Base-by-base conservation (phyloP, 2,329 filamentous ascomycete genomes). In the Alternaria consortialis region DNA sequence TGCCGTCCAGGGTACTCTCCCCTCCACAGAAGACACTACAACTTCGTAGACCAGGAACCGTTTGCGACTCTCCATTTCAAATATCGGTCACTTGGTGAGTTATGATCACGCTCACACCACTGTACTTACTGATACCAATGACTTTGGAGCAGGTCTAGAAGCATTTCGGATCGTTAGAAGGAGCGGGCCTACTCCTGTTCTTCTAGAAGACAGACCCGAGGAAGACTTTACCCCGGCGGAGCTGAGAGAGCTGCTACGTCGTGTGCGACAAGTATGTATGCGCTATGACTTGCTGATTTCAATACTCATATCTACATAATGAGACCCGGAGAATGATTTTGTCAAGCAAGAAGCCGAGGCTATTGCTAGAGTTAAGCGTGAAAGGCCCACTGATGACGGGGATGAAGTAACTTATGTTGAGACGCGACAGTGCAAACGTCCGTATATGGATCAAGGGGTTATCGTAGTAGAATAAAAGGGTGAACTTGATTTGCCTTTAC, bases 71-170 rank as follows among this genome's bases (percentile, higher is more conserved):
- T 63, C 5, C 15, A 44, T 20, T 65, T 63, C 50, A 65, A 63
- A 32, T 65, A 65, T 50, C 52, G 53, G 12, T 65, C 56, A 17
- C 56, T 47, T 17, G 54, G 58, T 62, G 20, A 53, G 62, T 54
- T 13, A 15, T 25, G 7, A 25, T 36, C 9, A 13, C 15, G 20
- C 4, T n/a, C 11, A 23, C 12, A 42, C 44, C 1, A 15, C 5
- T 1, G 5, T 17, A n/a, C 12, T 12, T 27, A 32, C 23, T 52
- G n/a, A 50, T 3, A 12, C 13, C 8, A 20, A 23, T 23, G 11
- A n/a, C 23, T 5, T 29, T 7, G 13, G 9, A 60, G 60, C 60
- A 25, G 51, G 46, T 11, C n/a, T 62, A 8, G 4, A 36, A 34
- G 59, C 59, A 29, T 42, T 61, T 20, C 20, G 48, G 2, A n/a